Evolutionary conservation across 495 filamentous ascomycete genomes (phyloP), one percentile per base, ranked within the genome.

Genomic region (Geoglossum glabrum): DNA sequence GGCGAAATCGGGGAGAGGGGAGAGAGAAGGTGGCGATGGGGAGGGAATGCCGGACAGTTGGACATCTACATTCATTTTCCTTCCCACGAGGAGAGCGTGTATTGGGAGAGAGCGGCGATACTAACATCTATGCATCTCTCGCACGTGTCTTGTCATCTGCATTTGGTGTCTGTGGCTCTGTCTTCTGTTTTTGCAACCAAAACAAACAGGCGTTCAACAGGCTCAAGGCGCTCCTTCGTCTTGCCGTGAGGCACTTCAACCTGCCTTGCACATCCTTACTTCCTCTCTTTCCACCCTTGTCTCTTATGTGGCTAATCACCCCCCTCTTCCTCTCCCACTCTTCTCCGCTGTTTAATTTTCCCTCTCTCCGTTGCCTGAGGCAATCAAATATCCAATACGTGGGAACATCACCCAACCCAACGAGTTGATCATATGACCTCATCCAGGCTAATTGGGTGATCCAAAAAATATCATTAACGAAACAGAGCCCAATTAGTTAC

Each of bases 171-270:
- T 72, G 68, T 77, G 73, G 71, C 74, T 65, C 73, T 74, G 74
- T 82, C 74, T 76, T 59, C 72, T 79, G 79, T 84, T 84, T 85
- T 85, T 84, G 72, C 80, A 83, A 85, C 81, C 80, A 83, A 84
- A 84, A 84, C 81, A 81, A 76, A 67, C 72, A 73, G 75, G 76
- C 77, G 76, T 84, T 84, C 82, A 85, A 85, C 82, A 79, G 79
- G 79, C 78, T 79, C 80, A 83, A 84, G 75, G 76, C 73, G 72
- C 71, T 78, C 55, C 80, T 75, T 75, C 74, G 74, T 79, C 74
- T 76, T 68, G 51, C 64, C 36, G 74, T 74, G 73, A 72, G 74
- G 76, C 77, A 81, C 73, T 79, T 82, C 81, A 84, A 85, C 81
- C 75, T 81, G 79, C 69, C 64, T 69, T 55, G 8, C 5, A 7